Evolutionary conservation across 768 basidiomycete genomes (phyloP).

Genomic region (Galerina sulciceps): DNA sequence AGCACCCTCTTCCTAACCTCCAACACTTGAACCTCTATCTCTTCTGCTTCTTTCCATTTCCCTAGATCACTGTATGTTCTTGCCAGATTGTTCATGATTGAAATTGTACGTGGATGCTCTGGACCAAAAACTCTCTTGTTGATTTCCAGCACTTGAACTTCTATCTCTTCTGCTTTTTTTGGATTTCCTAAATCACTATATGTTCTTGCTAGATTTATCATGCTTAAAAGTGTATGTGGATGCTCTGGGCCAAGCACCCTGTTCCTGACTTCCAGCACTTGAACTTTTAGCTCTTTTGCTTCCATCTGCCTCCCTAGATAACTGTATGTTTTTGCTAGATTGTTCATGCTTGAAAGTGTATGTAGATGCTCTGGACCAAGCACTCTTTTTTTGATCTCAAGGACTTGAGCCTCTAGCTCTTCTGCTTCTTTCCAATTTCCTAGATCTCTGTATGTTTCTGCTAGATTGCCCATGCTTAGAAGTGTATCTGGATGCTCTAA

Average conservation of each 20-base stretch:
- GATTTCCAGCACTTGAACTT: no score
- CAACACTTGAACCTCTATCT: not conserved
- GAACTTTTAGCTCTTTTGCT: not conserved
- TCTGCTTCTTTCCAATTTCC: slow-evolving; percentile 4
- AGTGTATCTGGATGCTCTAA: not conserved
- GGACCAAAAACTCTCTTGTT: no score
- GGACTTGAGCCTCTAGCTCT: not conserved
- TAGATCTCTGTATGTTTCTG: not conserved
- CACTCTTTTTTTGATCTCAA: not conserved
- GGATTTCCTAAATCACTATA: no score
- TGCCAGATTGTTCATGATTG: no score
- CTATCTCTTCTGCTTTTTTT: no score
- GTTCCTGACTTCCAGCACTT: no score
- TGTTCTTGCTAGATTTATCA: no score
- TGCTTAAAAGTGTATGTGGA: no score
- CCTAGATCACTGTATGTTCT: no score
- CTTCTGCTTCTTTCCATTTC: not conserved
- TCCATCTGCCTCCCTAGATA: not conserved
- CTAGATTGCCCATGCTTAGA: not conserved
- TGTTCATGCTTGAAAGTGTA: not conserved
- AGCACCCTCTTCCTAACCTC: not conserved
- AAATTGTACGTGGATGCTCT: no score
- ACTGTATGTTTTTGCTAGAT: not conserved
- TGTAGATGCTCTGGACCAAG: not conserved
- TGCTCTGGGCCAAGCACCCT: no score